Evolutionary conservation across 2,329 filamentous ascomycete genomes (phyloP), one percentile per base, ranked within the genome.

Genomic region (Aspergillus sp.): DNA sequence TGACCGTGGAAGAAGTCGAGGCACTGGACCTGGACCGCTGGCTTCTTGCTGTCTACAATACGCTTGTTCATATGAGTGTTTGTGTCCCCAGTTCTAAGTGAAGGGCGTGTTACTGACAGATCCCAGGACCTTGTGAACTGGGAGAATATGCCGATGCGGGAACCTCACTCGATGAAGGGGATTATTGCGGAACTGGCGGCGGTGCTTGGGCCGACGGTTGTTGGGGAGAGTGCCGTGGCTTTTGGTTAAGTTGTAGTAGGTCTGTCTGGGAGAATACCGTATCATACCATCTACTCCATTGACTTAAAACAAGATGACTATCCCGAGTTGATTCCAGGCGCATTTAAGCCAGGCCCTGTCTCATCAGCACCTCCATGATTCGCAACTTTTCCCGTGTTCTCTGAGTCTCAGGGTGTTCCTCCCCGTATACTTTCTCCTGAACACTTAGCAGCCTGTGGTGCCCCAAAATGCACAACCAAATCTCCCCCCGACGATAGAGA

Each of bases 121-220:
- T 24, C n/a, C 22, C 22, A 67, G 60, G 64, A 68, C 34, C 51
- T 69, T 7, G 58, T 63, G 20, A 56, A 55, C n/a, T 69, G 66
- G 66, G 64, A 68, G 34, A 42, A 42, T 11, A 61, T 60, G 47
- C 48, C 58, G 16, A 55, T 67, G 15, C 52, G 53, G 16, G 53
- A 63, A 22, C 57, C 64, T 2, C 55, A 61, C 29, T 61, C 64
- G 1, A 49, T 69, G 32, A 69, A 68, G 40, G 63, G 64, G 1
- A 66, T 67, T 24, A 46, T 65, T 17, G 65, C 59, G 5, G 66
- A 69, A 37, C 45, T 69, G 27, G 64, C 64, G 7, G 64, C 66
- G 2, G 55, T 50, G 6, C 43, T 69, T 29, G 66, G 67, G 1
- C 60, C 60, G 12, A 52, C 56, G n/a, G 45, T 68, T 10, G 53